Evolutionary conservation across 2,329 filamentous ascomycete genomes (phyloP), one percentile per base, ranked within the genome.

Genomic region (Acrodontium crateriforme): DNA sequence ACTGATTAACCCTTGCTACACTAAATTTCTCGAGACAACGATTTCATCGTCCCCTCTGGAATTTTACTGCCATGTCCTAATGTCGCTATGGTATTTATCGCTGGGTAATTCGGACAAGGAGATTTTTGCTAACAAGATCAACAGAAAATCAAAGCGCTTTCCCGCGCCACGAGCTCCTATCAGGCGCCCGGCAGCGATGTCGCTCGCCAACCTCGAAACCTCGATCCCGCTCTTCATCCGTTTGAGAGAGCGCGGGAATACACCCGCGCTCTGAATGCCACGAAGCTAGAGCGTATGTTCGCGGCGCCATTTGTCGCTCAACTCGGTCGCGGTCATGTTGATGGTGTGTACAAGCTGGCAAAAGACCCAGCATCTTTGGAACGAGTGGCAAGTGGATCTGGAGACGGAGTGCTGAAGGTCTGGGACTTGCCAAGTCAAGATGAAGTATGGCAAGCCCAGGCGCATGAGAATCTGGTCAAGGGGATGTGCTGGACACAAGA

Each of bases 401-500:
- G 85, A 38, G 89, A 98, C 54, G 87, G 89, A 39, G 74, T 94
- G 7, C 71, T 98, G 32, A 98, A 98, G 58, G 78, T 89, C 18
- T 92, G 84, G 84, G 78, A 91, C 55, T 60, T 89, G 42, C 70
- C 74, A 6, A 76, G 65, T 36, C 63, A 71, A 31, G 73, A 78
- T 16, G 78, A 89, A 50, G 66, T 77, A 25, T 87, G 80, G 76
- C 68, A 80, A 44, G 69, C 70, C 3, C 73, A 78, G 38, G 87
- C 84, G 14, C 91, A 98, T 52, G 81, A 93, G 44, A 92, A 92
- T 43, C 77, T 94, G 24, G 82, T 95, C 42, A 93, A 92, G 62
- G 80, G 79, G 9, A 66, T 94, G 50, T 78, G 76, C 43, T 98
- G 87, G 79, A 93, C 84, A 3, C 69, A 72, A 24, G 82, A 92